Percentiles rank a stretch among this genome's conserved stretches.
These are phyloP conservation scores for Elsinoe arachidis DNA, from an alignment of 2,329 filamentous ascomycete species.

Conservation along the genomic window DNA sequence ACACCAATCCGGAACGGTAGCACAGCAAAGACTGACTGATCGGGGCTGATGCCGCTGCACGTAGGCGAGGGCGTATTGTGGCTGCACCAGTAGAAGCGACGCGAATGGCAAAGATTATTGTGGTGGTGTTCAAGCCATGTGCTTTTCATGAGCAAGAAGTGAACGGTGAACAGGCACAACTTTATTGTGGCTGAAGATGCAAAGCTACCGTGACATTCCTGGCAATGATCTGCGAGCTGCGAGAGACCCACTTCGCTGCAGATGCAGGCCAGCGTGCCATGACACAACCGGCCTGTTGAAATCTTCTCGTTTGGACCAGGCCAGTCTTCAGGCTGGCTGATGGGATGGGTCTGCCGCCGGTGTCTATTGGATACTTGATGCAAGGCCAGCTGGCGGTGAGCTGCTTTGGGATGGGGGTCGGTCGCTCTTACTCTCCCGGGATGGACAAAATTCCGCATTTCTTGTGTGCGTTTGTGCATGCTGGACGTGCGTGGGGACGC, in stretches of 20 bases:
- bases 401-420: too few relatives aligned
- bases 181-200: background rate
- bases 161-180: background rate
- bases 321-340: too few relatives aligned
- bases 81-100: background rate
- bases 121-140: constrained; percentile 1
- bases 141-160: background rate
- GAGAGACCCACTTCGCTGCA: background rate
- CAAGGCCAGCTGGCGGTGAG: background rate
- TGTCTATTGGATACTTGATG: background rate
- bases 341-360: too few relatives aligned
- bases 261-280: background rate
- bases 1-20: background rate
- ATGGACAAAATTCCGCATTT: too few relatives aligned
- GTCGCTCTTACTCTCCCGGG: too few relatives aligned
- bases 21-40: background rate
- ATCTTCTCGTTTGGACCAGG: too few relatives aligned
- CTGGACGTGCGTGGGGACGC: too few relatives aligned
- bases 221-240: constrained; percentile 7
- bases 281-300: background rate
- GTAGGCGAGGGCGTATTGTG: background rate
- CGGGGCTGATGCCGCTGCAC: background rate
- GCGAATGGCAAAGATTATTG: background rate
- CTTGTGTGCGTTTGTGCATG: too few relatives aligned
- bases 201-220: constrained; percentile 5